Base-by-base conservation (phyloP, 306 rosid genomes). In the Vigna angularis region DNA sequence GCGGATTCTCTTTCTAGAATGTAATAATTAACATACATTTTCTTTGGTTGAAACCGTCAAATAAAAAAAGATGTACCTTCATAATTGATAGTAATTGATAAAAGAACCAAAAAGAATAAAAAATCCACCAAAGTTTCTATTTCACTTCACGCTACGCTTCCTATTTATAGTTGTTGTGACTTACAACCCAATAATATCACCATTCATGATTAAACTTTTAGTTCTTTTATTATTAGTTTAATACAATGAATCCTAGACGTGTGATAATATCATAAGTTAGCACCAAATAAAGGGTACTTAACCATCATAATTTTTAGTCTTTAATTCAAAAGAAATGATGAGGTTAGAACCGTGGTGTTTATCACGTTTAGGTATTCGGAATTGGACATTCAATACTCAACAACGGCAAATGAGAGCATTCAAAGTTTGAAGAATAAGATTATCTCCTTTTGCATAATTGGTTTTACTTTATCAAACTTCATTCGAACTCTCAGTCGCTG, bases 371-470 rank as follows among this genome's bases (percentile, higher is more conserved):
- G 12, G 48, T 58, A 14, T 42, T 69, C 16, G 6, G 16, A 48
- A 24, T 24, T 67, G 26, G 40, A 67, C 22, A 45, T 67, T 47
- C 36, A 67, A 24, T 56, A 67, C 73, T 45, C 73, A 67, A 67
- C 56, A 9, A 40, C 4, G 32, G 17, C 18, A 34, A 18, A 64
- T 18, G 32, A 65, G 51, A 47, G 26, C 7, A 26, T 59, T 47
- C 12, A 42, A 8, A 42, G 47, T 36, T 36, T 36, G 1, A 36
- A 36, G 40, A 6, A 1, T 36, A 36, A 36, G 40, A 6, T 36
- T 36, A 5, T 36, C 40, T 9, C 6, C 2, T 36, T 36, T 36
- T 36, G 1, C 5, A 36, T 36, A 36, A 36, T 5, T 36, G 0
- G 40, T 36, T 36, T 36, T 36, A 5, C 40, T 0, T 36, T 5